A percentile compares a stretch with the other conserved stretches of the same genome.
Evolutionary conservation across 495 filamentous ascomycete genomes (phyloP).

Genomic region (Penicillium diatomitis): DNA sequence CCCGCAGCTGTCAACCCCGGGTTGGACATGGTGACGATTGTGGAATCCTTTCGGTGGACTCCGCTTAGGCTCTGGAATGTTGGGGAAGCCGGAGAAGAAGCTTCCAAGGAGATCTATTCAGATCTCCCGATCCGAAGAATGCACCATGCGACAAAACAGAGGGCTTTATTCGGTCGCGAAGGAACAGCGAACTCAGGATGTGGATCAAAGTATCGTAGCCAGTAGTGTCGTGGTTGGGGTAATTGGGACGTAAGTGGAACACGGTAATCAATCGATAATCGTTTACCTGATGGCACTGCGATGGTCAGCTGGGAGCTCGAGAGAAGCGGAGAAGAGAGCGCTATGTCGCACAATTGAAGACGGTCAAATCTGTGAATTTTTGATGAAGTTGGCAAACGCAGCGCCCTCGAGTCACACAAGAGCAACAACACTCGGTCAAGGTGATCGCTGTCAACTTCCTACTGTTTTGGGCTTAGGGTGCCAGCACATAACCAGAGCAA

Average conservation of each 20-base stretch:
- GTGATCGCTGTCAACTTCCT: constrained; percentile 30
- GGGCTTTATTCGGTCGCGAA: constrained; percentile 7
- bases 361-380: background rate
- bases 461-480: constrained; percentile 30
- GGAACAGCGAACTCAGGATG: constrained; percentile 2
- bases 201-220: background rate
- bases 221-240: background rate
- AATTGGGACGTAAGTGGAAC: background rate
- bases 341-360: constrained; percentile 6
- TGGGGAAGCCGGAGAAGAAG: constrained; percentile 4
- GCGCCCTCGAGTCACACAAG: constrained; percentile 10
- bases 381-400: constrained; percentile 5
- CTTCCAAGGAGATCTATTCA: constrained; percentile 38
- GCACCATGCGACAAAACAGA: constrained; percentile 34
- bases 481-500: constrained; percentile 37
- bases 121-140: constrained; percentile 41
- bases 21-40: constrained; percentile 27
- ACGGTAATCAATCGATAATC: no score
- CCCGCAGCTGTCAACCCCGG: constrained; percentile 61
- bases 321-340: constrained; percentile 3
- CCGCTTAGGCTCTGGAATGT: constrained; percentile 15
- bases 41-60: constrained; percentile 10
- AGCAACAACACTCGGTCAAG: constrained; percentile 20
- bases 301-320: background rate
- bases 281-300: no score